Percentiles rank a stretch among this genome's conserved stretches.
Conservation (phyloP, 768 basidiomycete genomes). For the Hortiboletus campestris region DNA sequence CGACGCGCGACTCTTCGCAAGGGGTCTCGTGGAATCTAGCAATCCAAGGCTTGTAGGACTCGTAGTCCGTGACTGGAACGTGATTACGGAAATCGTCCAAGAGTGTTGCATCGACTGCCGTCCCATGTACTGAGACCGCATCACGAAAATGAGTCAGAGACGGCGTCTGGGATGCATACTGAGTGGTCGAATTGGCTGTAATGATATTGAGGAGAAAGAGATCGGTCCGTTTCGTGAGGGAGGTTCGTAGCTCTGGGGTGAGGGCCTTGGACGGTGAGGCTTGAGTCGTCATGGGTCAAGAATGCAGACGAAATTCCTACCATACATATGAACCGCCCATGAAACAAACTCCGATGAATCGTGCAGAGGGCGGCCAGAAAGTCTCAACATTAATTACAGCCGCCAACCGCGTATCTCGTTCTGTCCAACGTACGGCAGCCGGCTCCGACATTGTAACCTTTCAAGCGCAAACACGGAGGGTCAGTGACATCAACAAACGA, state of each 20-base stretch:
- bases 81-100: conserved; percentile 3
- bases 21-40: conserved; percentile 5
- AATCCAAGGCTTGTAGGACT: conserved; percentile 10
- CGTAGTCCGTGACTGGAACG: conserved; percentile 16
- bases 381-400: no score
- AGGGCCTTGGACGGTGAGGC: not conserved
- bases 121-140: not conserved
- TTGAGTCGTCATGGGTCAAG: not conserved
- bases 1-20: conserved; percentile 8
- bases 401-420: no score
- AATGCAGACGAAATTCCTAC: not conserved
- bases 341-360: no score
- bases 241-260: conserved; percentile 1
- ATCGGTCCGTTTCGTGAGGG: not conserved
- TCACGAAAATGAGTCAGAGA: conserved; percentile 5
- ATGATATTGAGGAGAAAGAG: conserved; percentile 6
- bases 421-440: no score
- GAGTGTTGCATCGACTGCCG: not conserved
- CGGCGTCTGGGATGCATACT: conserved; percentile 5
- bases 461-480: no score
- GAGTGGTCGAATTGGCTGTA: not conserved
- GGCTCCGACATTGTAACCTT: no score
- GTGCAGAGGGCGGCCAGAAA: no score
- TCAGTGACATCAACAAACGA: no score
- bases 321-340: not conserved